Evolutionary conservation across 169 alveolate species (phyloP), one percentile per base, ranked within the genome.

Genomic region (Theileria sp.): DNA sequence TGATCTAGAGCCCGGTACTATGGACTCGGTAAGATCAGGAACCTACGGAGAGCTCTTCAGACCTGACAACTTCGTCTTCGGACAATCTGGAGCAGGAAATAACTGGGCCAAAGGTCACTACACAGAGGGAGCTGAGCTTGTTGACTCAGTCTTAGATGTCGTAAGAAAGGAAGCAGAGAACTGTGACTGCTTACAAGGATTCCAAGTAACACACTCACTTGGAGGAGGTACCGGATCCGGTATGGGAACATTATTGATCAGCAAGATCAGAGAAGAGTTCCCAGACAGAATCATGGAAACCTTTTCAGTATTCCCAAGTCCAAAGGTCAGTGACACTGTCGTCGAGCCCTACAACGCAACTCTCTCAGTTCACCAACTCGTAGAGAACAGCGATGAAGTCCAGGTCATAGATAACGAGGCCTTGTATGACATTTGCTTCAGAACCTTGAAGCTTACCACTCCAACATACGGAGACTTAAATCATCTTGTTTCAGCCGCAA

Each of bases 211-310:
- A 21, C 99, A 97, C 95, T 96, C 99, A 25, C 93, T 98, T 78
- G 99, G 99, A 68, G 99, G 99, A 73, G 99, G 99, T 87, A 98
- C 99, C 21, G 99, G 99, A 56, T 93, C 98, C 38, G 99, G 99
- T 70, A 97, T 98, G 99, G 99, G 99, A 62, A 98, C 99, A 32
- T 92, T 98, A 71, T 82, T 96, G 87, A 96, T 96, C 92, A 94
- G 98, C 87, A 97, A 97, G 92, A 94, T 97, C 92, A 95, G 98
- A 78, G 99, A 97, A 88, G 99, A 97, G 83, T 97, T 95, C 94
- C 99, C 99, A 44, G 99, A 97, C 88, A 95, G 99, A 81, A 96
- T 97, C 85, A 95, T 97, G 98, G 99, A 96, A 87, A 97, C 99
- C 36, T 97, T 97, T 95, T 95, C 99, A 58, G 99, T 97, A 30